These are phyloP conservation scores for Oenanthe sinensis DNA, from an alignment of 129 eudicot species.

Conservation along the genomic window DNA sequence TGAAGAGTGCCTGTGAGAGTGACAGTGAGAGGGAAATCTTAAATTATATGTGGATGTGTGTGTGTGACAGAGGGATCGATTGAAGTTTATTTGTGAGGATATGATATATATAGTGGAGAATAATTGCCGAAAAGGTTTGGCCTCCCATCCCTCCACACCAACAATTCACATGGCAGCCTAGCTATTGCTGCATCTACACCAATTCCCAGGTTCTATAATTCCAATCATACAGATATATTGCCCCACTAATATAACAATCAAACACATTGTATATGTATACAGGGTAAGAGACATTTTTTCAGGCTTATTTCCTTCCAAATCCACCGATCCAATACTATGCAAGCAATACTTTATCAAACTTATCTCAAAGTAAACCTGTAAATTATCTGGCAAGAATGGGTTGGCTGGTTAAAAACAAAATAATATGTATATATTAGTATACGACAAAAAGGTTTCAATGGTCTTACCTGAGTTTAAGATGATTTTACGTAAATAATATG, in stretches of 20 bases:
- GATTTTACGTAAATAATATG: too few species aligned
- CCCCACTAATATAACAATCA: too few species aligned
- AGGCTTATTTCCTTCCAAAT: background rate
- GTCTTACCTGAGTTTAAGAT: too few species aligned
- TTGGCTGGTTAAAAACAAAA: background rate
- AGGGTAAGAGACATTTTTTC: too few species aligned
- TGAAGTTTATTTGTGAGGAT: background rate
- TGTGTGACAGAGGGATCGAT: too few species aligned
- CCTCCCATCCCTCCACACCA: conserved; percentile 36
- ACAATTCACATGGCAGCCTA: conserved; percentile 24
- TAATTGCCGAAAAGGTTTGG: conserved; percentile 28
- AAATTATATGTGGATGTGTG: too few species aligned
- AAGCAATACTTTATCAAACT: background rate
- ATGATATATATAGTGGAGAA: conserved; percentile 11
- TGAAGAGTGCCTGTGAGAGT: background rate
- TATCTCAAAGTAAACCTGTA: too few species aligned
- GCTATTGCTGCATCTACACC: background rate
- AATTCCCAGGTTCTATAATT: background rate
- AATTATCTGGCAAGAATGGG: conserved; percentile 2
- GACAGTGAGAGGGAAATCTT: background rate
- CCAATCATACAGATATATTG: background rate
- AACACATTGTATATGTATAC: too few species aligned
- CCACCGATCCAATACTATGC: background rate
- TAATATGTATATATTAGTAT: background rate
- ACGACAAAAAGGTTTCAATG: too few species aligned